These are phyloP conservation scores for Coccomyxa sp. DNA, from an alignment of 139 green algal genomes.

Conservation along the genomic window DNA sequence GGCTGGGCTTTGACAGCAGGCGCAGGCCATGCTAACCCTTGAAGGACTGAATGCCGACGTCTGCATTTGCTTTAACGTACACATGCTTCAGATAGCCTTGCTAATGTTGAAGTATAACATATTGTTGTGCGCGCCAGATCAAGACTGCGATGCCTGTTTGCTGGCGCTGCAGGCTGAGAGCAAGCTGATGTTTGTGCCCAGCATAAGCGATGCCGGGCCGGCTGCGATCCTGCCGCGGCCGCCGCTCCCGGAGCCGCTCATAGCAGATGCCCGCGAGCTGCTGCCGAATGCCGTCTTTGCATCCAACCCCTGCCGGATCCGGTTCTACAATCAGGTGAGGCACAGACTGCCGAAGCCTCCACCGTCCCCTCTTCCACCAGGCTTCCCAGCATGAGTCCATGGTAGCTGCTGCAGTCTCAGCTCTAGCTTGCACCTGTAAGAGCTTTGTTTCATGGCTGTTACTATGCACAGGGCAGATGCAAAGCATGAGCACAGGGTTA, in stretches of 20 bases:
- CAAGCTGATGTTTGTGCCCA: slow-evolving; percentile 81
- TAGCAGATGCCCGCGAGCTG: slow-evolving; percentile 33
- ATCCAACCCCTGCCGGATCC: slow-evolving; percentile 75
- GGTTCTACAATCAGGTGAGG: slow-evolving; percentile 34
- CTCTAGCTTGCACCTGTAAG: too few species aligned
- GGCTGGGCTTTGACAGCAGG: too few species aligned
- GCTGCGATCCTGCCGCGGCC: slow-evolving; percentile 64
- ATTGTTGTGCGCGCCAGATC: background rate
- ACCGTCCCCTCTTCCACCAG: background rate
- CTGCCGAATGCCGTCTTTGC: slow-evolving; percentile 62
- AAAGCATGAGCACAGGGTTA: background rate
- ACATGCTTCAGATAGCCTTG: background rate
- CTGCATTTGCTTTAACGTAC: too few species aligned
- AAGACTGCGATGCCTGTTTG: background rate
- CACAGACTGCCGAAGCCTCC: background rate
- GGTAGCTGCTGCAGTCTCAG: too few species aligned
- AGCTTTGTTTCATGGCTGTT: too few species aligned
- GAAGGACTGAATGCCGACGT: too few species aligned
- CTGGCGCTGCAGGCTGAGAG: slow-evolving; percentile 35
- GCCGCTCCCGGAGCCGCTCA: slow-evolving; percentile 56
- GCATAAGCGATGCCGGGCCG: slow-evolving; percentile 69
- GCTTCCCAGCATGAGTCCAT: background rate
- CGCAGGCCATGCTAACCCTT: too few species aligned
- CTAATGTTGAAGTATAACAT: background rate
- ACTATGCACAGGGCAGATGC: background rate